Evolutionary conservation across 495 filamentous ascomycete genomes (phyloP).

Genomic region (Xylaria bambusicola): DNA sequence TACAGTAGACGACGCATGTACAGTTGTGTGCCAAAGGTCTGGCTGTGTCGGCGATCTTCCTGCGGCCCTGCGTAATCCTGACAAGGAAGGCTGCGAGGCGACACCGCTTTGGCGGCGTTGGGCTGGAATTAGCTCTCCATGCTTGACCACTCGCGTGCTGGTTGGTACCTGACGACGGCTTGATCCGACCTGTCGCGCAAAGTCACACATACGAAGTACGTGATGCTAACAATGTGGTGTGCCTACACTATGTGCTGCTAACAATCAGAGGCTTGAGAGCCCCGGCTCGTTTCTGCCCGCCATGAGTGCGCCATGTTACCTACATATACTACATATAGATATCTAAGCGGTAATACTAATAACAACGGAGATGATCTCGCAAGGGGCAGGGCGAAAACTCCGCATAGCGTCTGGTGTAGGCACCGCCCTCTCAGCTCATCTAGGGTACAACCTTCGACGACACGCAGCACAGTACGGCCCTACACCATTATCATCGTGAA

Average conservation of each 20-base stretch:
- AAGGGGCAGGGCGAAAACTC: background rate
- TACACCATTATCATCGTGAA: conserved; percentile 1
- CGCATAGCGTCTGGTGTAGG: background rate
- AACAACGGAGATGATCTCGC: conserved; percentile 5
- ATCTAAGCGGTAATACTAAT: conserved; percentile 1
- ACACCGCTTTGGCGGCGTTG: conserved; percentile 34
- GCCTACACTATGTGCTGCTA: background rate
- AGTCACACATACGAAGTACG: conserved; percentile 2
- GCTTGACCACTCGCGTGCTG: conserved; percentile 29
- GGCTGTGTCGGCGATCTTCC: conserved; percentile 37
- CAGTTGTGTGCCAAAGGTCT: conserved; percentile 22
- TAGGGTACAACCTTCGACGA: background rate
- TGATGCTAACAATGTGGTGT: no score
- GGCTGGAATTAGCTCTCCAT: conserved; percentile 32
- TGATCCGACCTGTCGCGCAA: conserved; percentile 18
- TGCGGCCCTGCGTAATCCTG: conserved; percentile 34
- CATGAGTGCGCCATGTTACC: background rate
- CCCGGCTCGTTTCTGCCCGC: conserved; percentile 14
- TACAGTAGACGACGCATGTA: no score
- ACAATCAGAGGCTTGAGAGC: background rate
- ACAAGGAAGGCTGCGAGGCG: conserved; percentile 30
- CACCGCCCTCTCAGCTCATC: background rate
- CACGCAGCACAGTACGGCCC: conserved; percentile 11
- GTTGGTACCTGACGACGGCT: conserved; percentile 40
- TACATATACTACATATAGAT: no score